A percentile compares a stretch with the other conserved stretches of the same genome.
Conservation (phyloP, 1,284 basidiomycete genomes). For the Pterula multifida region DNA sequence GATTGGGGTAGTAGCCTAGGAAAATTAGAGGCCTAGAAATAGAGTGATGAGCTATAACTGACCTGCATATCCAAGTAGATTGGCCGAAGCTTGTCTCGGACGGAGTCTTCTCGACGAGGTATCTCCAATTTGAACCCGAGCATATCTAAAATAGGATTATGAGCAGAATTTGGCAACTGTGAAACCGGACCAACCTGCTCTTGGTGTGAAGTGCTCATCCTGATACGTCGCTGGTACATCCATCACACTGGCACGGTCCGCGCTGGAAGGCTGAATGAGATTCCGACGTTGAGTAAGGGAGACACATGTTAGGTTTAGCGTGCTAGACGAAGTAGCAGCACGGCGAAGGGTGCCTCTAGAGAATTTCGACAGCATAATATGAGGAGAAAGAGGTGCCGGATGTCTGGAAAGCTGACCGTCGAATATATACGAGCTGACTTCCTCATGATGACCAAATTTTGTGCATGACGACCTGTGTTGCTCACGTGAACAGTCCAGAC, state of each 20-base stretch:
- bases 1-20: slow-evolving; percentile 89
- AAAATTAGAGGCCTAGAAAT: slow-evolving; percentile 8
- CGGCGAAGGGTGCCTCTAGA: not conserved
- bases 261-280: slow-evolving; percentile 50
- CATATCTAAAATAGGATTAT: slow-evolving; percentile 47
- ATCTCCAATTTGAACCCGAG: slow-evolving; percentile 80
- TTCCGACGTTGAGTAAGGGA: not conserved
- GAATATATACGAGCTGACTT: not conserved
- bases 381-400: not conserved
- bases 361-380: not conserved
- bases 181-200: slow-evolving; percentile 38
- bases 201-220: slow-evolving; percentile 63
- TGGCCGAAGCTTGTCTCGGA: slow-evolving; percentile 61
- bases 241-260: slow-evolving; percentile 70
- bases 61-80: slow-evolving; percentile 97
- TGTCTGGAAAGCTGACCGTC: not conserved
- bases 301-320: not conserved
- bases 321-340: not conserved
- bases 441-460: not conserved
- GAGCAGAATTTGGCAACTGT: slow-evolving; percentile 1
- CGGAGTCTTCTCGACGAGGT: slow-evolving; percentile 48
- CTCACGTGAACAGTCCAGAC: too few relatives aligned
- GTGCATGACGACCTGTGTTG: too few relatives aligned
- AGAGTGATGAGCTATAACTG: slow-evolving; percentile 10
- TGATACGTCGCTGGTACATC: slow-evolving; percentile 65